A percentile compares a stretch with the other conserved stretches of the same genome.
These are phyloP conservation scores for Albugo laibachii DNA, from an alignment of 352 stramenopile species.

Conservation along the genomic window DNA sequence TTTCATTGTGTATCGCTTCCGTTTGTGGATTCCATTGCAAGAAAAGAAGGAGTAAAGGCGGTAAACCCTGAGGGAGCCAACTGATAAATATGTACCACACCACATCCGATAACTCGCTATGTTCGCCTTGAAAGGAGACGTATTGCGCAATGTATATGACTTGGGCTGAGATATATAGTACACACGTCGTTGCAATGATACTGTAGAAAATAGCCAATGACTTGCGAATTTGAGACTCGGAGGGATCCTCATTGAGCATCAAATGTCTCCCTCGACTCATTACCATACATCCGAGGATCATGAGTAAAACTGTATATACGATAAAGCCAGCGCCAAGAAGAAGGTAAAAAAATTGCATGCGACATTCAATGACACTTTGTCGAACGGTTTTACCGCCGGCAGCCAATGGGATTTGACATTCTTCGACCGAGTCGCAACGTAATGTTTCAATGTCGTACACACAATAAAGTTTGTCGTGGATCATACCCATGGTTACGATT, in stretches of 20 bases:
- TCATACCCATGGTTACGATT: conserved; percentile 25
- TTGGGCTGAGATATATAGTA: conserved; percentile 71
- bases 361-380: conserved; percentile 38
- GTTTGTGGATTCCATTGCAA: conserved; percentile 75
- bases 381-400: conserved; percentile 48
- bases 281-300: conserved; percentile 72
- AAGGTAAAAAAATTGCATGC: conserved; percentile 69
- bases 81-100: conserved; percentile 81
- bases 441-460: conserved; percentile 47
- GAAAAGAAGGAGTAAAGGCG: conserved; percentile 66
- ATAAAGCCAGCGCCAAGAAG: conserved; percentile 58
- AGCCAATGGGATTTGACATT: conserved; percentile 32
- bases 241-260: conserved; percentile 74
- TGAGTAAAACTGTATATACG: conserved; percentile 67
- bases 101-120: conserved; percentile 49
- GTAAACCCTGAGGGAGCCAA: conserved; percentile 57
- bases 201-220: conserved; percentile 77
- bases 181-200: conserved; percentile 73
- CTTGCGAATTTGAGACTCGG: conserved; percentile 59
- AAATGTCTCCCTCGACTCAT: conserved; percentile 66
- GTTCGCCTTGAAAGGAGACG: conserved; percentile 27
- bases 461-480: conserved; percentile 38
- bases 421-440: conserved; percentile 24
- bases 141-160: conserved; percentile 80
- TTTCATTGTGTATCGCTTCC: conserved; percentile 31